Evolutionary conservation across 1,284 basidiomycete genomes (phyloP).

Genomic region (Rhodotorula sp.): DNA sequence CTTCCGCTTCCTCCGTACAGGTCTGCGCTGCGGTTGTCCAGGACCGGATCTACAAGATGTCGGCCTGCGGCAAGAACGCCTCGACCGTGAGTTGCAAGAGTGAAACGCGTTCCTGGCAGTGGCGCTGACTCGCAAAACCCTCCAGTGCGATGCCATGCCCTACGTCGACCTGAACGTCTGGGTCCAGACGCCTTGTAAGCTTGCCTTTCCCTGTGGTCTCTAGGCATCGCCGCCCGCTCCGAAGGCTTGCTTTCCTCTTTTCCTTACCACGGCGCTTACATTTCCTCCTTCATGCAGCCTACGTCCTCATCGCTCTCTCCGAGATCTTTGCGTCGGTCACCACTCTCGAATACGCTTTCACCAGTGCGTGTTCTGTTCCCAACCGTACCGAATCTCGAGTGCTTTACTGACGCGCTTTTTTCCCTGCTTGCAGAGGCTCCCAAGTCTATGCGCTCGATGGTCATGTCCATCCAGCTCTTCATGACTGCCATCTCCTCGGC

Average conservation of each 20-base stretch:
- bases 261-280: background rate
- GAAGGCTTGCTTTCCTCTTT: background rate
- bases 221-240: no score
- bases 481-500: slow-evolving; percentile 48
- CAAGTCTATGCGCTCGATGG: slow-evolving; percentile 51
- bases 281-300: slow-evolving; percentile 10
- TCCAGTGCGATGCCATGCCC: slow-evolving; percentile 52
- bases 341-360: slow-evolving; percentile 77
- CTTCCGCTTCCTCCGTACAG: background rate
- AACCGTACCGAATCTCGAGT: background rate
- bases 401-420: background rate
- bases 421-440: slow-evolving; percentile 42
- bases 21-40: slow-evolving; percentile 62
- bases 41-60: slow-evolving; percentile 61
- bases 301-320: slow-evolving; percentile 52
- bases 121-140: no score
- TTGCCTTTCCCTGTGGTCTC: background rate
- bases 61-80: slow-evolving; percentile 61
- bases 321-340: slow-evolving; percentile 82
- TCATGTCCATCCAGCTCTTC: slow-evolving; percentile 44
- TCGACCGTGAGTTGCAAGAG: slow-evolving; percentile 44
- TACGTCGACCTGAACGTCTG: slow-evolving; percentile 63
- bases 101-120: no score
- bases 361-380: slow-evolving; percentile 50
- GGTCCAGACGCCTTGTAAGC: slow-evolving; percentile 52